phyloP scores from a whole-genome alignment of 2,329 filamentous ascomycete genomes.

The Orbilia javanica region DNA sequence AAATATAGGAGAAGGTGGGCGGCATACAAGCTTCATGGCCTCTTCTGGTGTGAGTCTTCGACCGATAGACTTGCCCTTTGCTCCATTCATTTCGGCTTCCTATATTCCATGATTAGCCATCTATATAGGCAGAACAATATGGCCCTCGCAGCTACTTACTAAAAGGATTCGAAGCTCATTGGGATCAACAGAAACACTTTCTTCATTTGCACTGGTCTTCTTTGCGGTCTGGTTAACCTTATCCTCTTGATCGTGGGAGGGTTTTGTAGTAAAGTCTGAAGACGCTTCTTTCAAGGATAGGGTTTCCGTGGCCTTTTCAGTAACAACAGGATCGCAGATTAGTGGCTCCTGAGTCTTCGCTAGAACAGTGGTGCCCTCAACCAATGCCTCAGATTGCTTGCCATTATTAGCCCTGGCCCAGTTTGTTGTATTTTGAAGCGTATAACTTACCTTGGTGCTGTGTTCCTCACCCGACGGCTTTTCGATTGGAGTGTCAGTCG shows the following conservation, averaged over 20 bases:
- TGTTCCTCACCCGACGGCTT: background rate
- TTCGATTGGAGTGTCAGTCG: slow-evolving; percentile 34
- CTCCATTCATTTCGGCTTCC: background rate
- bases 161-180: background rate
- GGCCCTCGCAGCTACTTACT: background rate
- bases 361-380: background rate
- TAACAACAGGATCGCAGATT: background rate
- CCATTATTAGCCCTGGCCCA: background rate
- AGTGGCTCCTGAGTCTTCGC: background rate
- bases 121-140: too few species aligned
- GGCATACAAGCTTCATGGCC: slow-evolving; percentile 40
- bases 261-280: background rate
- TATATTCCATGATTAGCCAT: background rate
- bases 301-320: background rate
- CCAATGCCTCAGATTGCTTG: background rate
- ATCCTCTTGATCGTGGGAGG: background rate
- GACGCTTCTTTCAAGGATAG: background rate
- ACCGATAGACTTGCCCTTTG: background rate
- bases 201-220: slow-evolving; percentile 11
- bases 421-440: slow-evolving; percentile 25
- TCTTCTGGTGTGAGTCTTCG: slow-evolving; percentile 44
- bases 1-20: background rate
- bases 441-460: slow-evolving; percentile 19
- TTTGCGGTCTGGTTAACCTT: background rate
- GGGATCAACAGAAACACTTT: background rate